Base-by-base conservation (phyloP, 2,329 filamentous ascomycete genomes). In the Sporothrix curviconia region DNA sequence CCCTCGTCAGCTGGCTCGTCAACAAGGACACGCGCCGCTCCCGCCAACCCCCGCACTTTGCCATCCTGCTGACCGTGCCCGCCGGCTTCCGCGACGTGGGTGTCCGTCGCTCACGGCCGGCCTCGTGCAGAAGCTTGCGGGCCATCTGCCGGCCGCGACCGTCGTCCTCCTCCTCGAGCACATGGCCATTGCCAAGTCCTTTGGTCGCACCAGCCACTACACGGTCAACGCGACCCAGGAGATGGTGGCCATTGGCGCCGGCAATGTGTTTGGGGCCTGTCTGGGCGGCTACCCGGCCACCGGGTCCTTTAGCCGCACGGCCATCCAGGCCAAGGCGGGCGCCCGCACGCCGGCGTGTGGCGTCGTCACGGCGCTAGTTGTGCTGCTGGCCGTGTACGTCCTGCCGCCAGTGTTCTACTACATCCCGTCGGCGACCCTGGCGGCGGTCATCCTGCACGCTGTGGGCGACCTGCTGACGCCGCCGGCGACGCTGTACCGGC, bases 81-180 rank as follows among this genome's bases (percentile, higher is more conserved):
- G 15, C 59, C 80, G 87, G 92, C 25, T 96, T 97, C 72, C 79
- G 87, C 67, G 79, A 92, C 68, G 88, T 89, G 17, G 84, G 79
- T 15, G 85, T 87, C 5, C 94, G 94, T 0, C 76, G 1, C 24
- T 47, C 2, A 47, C 43, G 6, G 4, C 43, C 4, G 24, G 72
- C 0, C 74, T 97, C 59, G 83, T 87, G 63, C 71, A 71, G 0
- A 71, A 77, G 0, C 81, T 96, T 53, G 81, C 96, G 67, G 78
- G 75, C 2, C 74, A 82, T 1, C 90, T 95, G 66, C 94, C 94
- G 0, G 88, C 89, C 7, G 86, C 88, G 0, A 85, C 96, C 54
- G 95, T 97, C 63, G 92, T 99, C n/a, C 79, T 97, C 58, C 79
- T 97, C 36, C 95, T 97, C 60, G 94, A 97, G 72, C 92, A 97